A percentile compares a stretch with the other conserved stretches of the same genome.
phyloP scores from a whole-genome alignment of 2,329 filamentous ascomycete species.

The Aurifilum marmelostoma region DNA sequence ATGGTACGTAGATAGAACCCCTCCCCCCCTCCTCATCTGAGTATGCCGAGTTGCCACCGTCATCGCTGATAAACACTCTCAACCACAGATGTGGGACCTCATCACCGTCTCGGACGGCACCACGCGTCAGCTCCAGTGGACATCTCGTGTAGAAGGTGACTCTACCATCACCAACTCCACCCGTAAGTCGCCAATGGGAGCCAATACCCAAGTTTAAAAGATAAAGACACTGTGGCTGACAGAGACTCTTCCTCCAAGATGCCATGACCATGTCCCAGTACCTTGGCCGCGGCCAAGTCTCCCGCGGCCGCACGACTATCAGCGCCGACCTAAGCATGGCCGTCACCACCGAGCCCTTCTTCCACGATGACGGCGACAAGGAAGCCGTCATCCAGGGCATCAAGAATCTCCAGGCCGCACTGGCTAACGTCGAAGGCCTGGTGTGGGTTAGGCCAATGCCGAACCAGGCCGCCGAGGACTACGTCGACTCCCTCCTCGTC shows the following conservation, averaged over 20 bases:
- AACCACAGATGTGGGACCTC: slow-evolving; percentile 57
- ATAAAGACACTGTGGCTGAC: slow-evolving; percentile 14
- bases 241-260: slow-evolving; percentile 35
- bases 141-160: slow-evolving; percentile 51
- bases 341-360: slow-evolving; percentile 63
- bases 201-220: too few relatives aligned
- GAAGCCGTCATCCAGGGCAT: slow-evolving; percentile 67
- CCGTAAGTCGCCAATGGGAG: slow-evolving; percentile 30
- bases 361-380: slow-evolving; percentile 61
- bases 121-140: slow-evolving; percentile 67
- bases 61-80: not conserved
- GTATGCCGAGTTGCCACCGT: not conserved
- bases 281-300: slow-evolving; percentile 66
- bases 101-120: slow-evolving; percentile 61
- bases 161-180: slow-evolving; percentile 34
- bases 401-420: slow-evolving; percentile 59
- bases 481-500: slow-evolving; percentile 48
- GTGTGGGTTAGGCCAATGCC: slow-evolving; percentile 59
- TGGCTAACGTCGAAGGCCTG: slow-evolving; percentile 57
- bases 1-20: slow-evolving; percentile 39
- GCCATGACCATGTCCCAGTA: slow-evolving; percentile 62
- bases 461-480: slow-evolving; percentile 57
- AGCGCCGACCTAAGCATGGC: slow-evolving; percentile 59
- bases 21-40: not conserved
- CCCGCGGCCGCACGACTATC: slow-evolving; percentile 64